These are phyloP conservation scores for Salix viminalis DNA, from an alignment of 345 rosid species.

Conservation along the genomic window DNA sequence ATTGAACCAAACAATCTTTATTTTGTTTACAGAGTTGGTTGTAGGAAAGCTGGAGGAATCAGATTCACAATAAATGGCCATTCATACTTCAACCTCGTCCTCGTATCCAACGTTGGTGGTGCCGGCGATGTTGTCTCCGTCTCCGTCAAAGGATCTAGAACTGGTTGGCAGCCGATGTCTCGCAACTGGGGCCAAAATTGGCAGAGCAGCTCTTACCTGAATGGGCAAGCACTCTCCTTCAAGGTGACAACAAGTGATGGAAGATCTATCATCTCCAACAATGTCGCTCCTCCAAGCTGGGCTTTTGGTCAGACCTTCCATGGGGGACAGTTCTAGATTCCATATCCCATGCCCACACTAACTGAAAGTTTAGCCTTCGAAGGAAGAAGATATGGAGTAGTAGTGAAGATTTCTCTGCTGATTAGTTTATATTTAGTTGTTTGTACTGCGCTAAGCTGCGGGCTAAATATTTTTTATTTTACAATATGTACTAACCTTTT, in stretches of 20 bases:
- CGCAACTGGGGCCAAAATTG: slow-evolving; percentile 35
- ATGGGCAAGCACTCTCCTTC: slow-evolving; percentile 24
- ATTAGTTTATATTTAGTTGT: no score
- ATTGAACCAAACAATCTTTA: neutral
- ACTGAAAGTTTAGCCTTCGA: neutral
- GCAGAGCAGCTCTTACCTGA: slow-evolving; percentile 23
- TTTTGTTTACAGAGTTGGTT: slow-evolving; percentile 14
- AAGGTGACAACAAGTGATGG: slow-evolving; percentile 25
- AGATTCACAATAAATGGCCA: slow-evolving; percentile 27
- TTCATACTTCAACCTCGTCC: slow-evolving; percentile 26
- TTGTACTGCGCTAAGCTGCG: no score
- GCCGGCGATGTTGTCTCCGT: slow-evolving; percentile 23
- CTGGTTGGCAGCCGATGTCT: slow-evolving; percentile 25
- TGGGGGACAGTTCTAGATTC: slow-evolving; percentile 16
- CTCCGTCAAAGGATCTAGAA: slow-evolving; percentile 17
- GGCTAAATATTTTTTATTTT: no score
- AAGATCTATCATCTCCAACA: slow-evolving; percentile 6
- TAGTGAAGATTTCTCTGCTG: neutral
- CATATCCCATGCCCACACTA: neutral
- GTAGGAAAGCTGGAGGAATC: slow-evolving; percentile 20
- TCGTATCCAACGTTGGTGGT: slow-evolving; percentile 26
- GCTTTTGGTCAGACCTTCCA: slow-evolving; percentile 25
- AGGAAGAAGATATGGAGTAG: neutral
- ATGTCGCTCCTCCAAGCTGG: slow-evolving; percentile 26
- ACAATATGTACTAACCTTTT: no score